phyloP scores from a whole-genome alignment of 495 filamentous ascomycete genomes.

The Neurospora intermedia region DNA sequence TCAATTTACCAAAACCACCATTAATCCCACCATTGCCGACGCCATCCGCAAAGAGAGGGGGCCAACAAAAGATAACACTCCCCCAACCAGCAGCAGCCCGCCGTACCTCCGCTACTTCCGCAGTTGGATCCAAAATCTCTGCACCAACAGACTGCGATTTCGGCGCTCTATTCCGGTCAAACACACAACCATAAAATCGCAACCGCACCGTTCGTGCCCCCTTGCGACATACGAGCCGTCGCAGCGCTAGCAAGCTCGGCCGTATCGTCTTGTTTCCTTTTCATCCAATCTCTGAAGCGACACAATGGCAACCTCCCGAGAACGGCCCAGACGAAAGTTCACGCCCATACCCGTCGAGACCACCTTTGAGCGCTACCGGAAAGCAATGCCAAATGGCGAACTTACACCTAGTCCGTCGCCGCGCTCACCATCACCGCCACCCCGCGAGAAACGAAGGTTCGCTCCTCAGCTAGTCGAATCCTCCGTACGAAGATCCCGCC shows the following conservation, averaged over 20 bases:
- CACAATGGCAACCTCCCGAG: conserved; percentile 17
- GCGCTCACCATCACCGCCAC: conserved; percentile 24
- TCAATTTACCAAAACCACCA: neutral
- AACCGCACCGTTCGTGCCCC: neutral
- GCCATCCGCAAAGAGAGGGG: neutral
- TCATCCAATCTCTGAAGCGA: neutral
- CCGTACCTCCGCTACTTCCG: neutral
- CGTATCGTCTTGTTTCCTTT: neutral
- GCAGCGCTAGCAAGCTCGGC: neutral
- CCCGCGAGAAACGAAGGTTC: conserved; percentile 38
- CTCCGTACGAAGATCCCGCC: conserved; percentile 43
- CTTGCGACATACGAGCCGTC: neutral
- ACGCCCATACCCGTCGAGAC: conserved; percentile 51
- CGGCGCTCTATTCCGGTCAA: neutral
- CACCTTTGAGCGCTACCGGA: conserved; percentile 42
- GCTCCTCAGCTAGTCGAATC: conserved; percentile 59
- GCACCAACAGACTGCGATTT: neutral
- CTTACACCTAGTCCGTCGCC: conserved; percentile 42
- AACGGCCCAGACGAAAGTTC: conserved; percentile 38
- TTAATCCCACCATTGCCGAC: neutral
- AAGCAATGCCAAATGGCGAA: conserved; percentile 30
- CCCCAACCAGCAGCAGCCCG: neutral
- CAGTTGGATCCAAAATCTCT: neutral
- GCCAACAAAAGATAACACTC: neutral
- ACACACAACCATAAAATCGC: neutral